Evolutionary conservation across 192 early-diverging fungal genomes (phyloP).

Genomic region (Coemansia sp.): DNA sequence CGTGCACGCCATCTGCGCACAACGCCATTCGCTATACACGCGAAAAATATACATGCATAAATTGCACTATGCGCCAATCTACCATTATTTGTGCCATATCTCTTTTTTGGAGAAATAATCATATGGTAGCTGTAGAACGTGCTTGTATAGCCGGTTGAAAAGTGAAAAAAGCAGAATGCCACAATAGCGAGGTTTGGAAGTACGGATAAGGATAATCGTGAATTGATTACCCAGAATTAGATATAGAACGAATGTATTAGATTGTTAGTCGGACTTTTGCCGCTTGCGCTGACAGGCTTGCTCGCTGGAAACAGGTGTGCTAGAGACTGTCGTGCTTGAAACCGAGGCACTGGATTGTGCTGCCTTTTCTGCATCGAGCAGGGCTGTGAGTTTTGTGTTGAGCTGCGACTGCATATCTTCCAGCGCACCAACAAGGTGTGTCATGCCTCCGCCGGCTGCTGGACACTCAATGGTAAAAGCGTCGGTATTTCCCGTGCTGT

Average conservation of each 20-base stretch:
- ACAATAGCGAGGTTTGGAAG: neutral
- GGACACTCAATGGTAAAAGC: constrained; percentile 15
- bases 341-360: neutral
- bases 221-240: neutral
- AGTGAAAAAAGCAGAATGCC: neutral
- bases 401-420: constrained; percentile 22
- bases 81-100: neutral
- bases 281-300: constrained; percentile 3
- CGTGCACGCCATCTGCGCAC: neutral
- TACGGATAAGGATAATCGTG: neutral
- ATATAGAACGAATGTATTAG: too few relatives aligned
- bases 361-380: constrained; percentile 31
- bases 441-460: neutral
- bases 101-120: neutral
- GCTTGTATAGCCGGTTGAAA: neutral
- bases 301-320: neutral
- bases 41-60: neutral
- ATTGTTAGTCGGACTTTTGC: neutral
- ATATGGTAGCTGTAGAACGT: neutral
- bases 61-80: neutral
- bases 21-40: neutral
- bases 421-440: constrained; percentile 14
- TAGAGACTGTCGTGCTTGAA: neutral
- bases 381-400: constrained; percentile 27
- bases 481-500: neutral